Evolutionary conservation across 1,284 basidiomycete genomes (phyloP), one percentile per base, ranked within the genome.

Genomic region (Cystobasidium slooffiae): DNA sequence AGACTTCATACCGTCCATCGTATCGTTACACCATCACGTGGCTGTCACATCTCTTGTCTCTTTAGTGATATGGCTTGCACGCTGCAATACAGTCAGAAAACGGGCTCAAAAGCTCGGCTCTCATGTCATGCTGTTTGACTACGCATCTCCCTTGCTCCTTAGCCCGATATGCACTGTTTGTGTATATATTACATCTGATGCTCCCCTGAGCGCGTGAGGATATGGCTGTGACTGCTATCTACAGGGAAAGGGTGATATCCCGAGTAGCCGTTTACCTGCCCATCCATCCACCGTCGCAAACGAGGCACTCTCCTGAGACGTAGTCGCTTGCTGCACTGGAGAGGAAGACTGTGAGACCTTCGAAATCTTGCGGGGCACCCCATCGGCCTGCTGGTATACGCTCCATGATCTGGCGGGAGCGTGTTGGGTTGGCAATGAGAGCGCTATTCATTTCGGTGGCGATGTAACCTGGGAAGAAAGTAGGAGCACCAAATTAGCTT

Each of bases 321-420:
- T 97, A 97, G 82, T 93, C 89, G 79, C 91, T 92, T 0, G 93
- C 94, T 58, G 84, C 83, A 78, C 91, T 92, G 6, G 94, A 91
- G 46, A 97, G 88, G 84, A 93, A 97, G n/a, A 97, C 88, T 68
- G 92, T 83, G 0, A 93, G 91, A 6, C 94, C 94, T 44, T 91
- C 92, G 83, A 97, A 95, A 84, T 97, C 94, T 55, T 85, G 85
- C 1, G 94, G 93, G 43, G 86, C 84, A 49, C 93, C 95, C 95
- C 95, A 97, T 75, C 94, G 85, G 20, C 89, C 90, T 7, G 91
- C 90, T n/a, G 93, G 93, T 78, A 95, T 96, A 72, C 94, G 88
- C 81, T 73, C 39, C 73, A 91, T 89, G 80, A 97, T 96, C 84
- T 97, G 94, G 68, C 89, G 88, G 74, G 90, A 85, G 66, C 92